These are phyloP conservation scores for Sarcodon aspratus DNA, from an alignment of 768 basidiomycete species.

Conservation along the genomic window DNA sequence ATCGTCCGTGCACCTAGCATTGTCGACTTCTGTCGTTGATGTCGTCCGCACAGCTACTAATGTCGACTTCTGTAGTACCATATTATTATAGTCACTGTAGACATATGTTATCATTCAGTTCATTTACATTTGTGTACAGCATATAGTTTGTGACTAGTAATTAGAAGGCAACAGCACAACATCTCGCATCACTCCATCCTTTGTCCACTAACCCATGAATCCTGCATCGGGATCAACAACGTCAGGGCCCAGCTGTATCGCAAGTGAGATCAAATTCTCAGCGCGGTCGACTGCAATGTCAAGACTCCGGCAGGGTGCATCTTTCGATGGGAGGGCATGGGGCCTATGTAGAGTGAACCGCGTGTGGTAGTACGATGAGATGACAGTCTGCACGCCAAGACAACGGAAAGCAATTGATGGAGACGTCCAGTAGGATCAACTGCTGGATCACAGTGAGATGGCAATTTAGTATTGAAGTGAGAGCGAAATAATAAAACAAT, in stretches of 20 bases:
- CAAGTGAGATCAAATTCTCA: slow-evolving; percentile 68
- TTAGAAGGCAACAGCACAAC: too few species aligned
- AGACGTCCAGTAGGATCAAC: slow-evolving; percentile 56
- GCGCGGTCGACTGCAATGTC: slow-evolving; percentile 62
- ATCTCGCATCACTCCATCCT: too few species aligned
- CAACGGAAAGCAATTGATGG: slow-evolving; percentile 46
- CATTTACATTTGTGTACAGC: too few species aligned
- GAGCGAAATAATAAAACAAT: slow-evolving; percentile 1
- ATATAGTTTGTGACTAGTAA: too few species aligned
- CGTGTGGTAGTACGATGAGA: slow-evolving; percentile 69
- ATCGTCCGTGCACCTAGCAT: too few species aligned
- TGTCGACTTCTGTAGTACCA: too few species aligned
- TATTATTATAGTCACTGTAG: too few species aligned
- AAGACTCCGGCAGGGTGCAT: slow-evolving; percentile 9
- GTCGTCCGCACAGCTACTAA: too few species aligned
- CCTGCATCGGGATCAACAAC: slow-evolving; percentile 33
- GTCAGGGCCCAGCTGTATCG: slow-evolving; percentile 65
- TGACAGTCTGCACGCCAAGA: slow-evolving; percentile 70
- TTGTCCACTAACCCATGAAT: too few species aligned
- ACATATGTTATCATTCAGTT: too few species aligned
- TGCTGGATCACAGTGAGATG: slow-evolving; percentile 53
- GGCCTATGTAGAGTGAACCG: slow-evolving; percentile 80
- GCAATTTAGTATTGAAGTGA: slow-evolving; percentile 76
- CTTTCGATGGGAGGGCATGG: slow-evolving; percentile 34
- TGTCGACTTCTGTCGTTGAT: too few species aligned